phyloP scores from a whole-genome alignment of 2,329 filamentous ascomycete species.

The Fusarium globosum region DNA sequence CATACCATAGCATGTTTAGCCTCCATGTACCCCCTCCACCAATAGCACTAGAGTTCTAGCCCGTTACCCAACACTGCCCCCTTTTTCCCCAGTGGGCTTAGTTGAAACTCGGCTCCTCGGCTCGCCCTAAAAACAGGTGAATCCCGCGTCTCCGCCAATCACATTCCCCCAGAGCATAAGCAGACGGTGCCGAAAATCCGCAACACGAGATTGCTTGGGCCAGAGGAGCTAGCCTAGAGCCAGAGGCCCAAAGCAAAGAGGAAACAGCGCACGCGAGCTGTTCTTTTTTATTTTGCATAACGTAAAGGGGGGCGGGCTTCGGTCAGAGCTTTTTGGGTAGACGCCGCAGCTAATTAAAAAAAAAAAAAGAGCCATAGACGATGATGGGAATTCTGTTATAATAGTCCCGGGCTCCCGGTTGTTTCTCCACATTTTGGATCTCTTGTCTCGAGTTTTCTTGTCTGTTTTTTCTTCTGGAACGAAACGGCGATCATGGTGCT shows the following conservation, averaged over 20 bases:
- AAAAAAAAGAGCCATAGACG: background rate
- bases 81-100: background rate
- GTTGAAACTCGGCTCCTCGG: background rate
- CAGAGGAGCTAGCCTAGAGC: background rate
- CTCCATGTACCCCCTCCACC: background rate
- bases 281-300: constrained; percentile 12
- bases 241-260: background rate
- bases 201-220: constrained; percentile 22
- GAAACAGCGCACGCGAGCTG: constrained; percentile 20
- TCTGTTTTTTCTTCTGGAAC: constrained; percentile 10
- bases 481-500: constrained; percentile 1
- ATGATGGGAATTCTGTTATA: background rate
- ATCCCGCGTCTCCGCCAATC: background rate
- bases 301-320: background rate
- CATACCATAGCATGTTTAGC: background rate
- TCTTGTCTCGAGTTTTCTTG: background rate
- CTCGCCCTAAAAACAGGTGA: background rate
- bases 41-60: background rate
- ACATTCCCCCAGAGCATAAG: background rate
- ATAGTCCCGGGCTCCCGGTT: background rate
- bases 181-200: constrained; percentile 23
- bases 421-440: background rate
- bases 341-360: constrained; percentile 1
- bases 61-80: background rate
- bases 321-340: background rate